A percentile compares a stretch with the other conserved stretches of the same genome.
These are phyloP conservation scores for Ajuga reptans DNA, from an alignment of 305 asterid genomes.

Conservation along the genomic window DNA sequence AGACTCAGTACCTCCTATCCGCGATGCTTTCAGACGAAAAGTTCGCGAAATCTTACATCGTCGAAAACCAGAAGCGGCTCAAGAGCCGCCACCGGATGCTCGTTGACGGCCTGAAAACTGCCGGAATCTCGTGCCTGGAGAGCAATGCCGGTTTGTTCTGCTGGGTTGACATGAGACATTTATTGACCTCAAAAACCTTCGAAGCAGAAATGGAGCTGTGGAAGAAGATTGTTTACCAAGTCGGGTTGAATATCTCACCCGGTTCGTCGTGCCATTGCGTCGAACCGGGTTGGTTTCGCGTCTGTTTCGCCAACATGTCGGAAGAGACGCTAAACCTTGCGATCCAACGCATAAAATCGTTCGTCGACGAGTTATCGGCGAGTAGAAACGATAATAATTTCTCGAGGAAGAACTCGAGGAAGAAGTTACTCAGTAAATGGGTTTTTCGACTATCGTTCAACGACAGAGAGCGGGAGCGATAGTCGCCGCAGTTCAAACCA, in stretches of 20 bases:
- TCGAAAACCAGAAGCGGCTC: conserved; percentile 47
- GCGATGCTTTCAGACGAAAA: conserved; percentile 68
- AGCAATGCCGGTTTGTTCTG: conserved; percentile 83
- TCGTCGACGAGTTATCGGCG: conserved; percentile 33
- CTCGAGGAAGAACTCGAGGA: conserved; percentile 31
- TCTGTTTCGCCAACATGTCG: conserved; percentile 83
- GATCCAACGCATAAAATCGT: conserved; percentile 40
- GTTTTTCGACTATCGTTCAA: conserved; percentile 72
- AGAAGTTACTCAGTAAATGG: conserved; percentile 58
- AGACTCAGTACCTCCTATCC: conserved; percentile 68
- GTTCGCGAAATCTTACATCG: conserved; percentile 42
- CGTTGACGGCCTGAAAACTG: conserved; percentile 35
- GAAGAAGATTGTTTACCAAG: conserved; percentile 73
- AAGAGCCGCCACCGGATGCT: conserved; percentile 54
- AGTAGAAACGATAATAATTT: neutral
- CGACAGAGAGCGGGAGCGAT: conserved; percentile 63
- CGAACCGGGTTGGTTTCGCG: conserved; percentile 89
- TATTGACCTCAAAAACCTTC: conserved; percentile 38
- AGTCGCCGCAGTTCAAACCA: conserved; percentile 6
- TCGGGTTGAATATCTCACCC: conserved; percentile 77
- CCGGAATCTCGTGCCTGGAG: conserved; percentile 55
- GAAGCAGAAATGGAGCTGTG: conserved; percentile 70
- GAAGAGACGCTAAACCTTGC: conserved; percentile 60
- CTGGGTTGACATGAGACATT: conserved; percentile 86
- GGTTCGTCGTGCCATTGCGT: conserved; percentile 81